Evolutionary conservation across 495 filamentous ascomycete species (phyloP).

Genomic region (Hapsidospora chrysogenum): DNA sequence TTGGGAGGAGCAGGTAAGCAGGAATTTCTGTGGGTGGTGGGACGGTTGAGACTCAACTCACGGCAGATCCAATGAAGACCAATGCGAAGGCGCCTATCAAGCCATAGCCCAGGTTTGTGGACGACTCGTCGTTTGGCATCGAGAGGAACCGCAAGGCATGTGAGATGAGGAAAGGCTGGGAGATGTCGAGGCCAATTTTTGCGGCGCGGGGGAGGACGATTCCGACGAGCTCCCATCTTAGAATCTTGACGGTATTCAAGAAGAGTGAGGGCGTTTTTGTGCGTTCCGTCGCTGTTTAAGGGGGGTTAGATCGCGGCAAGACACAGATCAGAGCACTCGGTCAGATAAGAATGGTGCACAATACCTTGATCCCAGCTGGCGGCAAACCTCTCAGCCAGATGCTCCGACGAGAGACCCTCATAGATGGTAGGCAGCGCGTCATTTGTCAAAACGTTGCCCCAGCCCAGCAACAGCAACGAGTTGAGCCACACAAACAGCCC

Average conservation of each 20-base stretch:
- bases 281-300: not conserved
- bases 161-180: conserved; percentile 48
- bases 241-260: conserved; percentile 17
- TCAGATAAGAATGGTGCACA: not conserved
- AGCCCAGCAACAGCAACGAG: conserved; percentile 27
- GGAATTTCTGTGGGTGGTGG: too few relatives aligned
- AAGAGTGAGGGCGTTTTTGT: conserved; percentile 18
- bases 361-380: conserved; percentile 13
- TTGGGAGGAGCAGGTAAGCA: too few relatives aligned
- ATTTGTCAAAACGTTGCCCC: conserved; percentile 14
- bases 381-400: conserved; percentile 14
- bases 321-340: not conserved
- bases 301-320: not conserved
- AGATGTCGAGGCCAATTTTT: conserved; percentile 39
- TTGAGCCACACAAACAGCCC: conserved; percentile 39
- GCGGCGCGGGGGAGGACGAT: conserved; percentile 26
- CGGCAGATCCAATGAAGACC: conserved; percentile 13
- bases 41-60: conserved; percentile 1
- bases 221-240: conserved; percentile 24
- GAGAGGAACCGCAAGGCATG: conserved; percentile 28
- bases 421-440: conserved; percentile 18
- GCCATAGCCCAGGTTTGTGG: conserved; percentile 27
- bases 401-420: conserved; percentile 22
- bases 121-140: conserved; percentile 18
- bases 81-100: conserved; percentile 16